phyloP scores from a whole-genome alignment of 371 early-diverging fungal genomes.

The Mortierella sp. region DNA sequence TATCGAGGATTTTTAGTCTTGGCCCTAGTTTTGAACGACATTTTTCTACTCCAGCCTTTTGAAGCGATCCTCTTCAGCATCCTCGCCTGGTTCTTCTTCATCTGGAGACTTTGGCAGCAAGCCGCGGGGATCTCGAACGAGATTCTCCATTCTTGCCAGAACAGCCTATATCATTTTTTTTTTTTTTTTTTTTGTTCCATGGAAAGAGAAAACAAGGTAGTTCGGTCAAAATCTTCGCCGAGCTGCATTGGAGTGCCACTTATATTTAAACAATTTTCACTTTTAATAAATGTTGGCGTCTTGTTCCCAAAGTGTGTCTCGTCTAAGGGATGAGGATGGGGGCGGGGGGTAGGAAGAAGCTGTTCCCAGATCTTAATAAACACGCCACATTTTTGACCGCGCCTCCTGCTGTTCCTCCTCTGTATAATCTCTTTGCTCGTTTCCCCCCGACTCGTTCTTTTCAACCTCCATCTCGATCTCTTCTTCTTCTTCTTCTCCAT shows the following conservation, averaged over 20 bases:
- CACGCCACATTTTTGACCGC: constrained; percentile 53
- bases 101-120: constrained; percentile 13
- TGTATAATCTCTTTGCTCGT: constrained; percentile 6
- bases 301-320: not conserved
- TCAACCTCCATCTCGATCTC: constrained; percentile 13
- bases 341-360: not conserved
- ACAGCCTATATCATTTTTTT: constrained; percentile 24
- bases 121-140: constrained; percentile 38
- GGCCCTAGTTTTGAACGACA: too few relatives aligned
- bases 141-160: constrained; percentile 41
- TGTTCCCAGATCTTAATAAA: constrained; percentile 17
- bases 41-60: not conserved
- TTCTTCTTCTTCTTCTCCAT: constrained; percentile 3
- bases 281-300: not conserved
- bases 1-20: too few relatives aligned
- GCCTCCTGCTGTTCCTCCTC: constrained; percentile 44
- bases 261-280: too few relatives aligned
- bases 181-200: not conserved
- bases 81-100: constrained; percentile 26
- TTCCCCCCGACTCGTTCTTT: not conserved
- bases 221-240: too few relatives aligned
- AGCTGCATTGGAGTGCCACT: too few relatives aligned
- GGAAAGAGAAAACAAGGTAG: not conserved
- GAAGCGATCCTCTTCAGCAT: constrained; percentile 42
- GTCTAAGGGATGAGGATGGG: not conserved